phyloP scores from a whole-genome alignment of 352 stramenopile species.

The Phytophthora idaei region DNA sequence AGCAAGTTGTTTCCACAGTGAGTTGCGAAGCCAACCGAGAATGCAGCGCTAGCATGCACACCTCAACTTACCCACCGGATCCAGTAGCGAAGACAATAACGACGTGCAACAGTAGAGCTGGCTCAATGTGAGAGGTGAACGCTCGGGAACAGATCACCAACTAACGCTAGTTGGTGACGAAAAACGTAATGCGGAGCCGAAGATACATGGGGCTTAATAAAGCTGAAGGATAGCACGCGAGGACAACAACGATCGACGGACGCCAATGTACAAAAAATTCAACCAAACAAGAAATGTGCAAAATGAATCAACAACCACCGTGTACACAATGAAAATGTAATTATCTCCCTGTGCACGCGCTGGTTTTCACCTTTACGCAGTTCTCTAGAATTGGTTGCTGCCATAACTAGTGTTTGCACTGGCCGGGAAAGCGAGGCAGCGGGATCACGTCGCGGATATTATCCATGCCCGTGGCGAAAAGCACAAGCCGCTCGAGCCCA shows the following conservation, averaged over 20 bases:
- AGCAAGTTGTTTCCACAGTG: slow-evolving; percentile 73
- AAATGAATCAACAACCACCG: slow-evolving; percentile 28
- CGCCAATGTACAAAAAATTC: slow-evolving; percentile 43
- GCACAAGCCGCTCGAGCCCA: slow-evolving; percentile 98
- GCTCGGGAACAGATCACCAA: slow-evolving; percentile 9
- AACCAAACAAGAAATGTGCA: slow-evolving; percentile 34
- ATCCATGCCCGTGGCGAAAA: slow-evolving; percentile 97
- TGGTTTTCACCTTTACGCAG: slow-evolving; percentile 8
- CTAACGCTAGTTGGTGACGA: slow-evolving; percentile 14
- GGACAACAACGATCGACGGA: slow-evolving; percentile 16
- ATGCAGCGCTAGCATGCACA: not conserved
- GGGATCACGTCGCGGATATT: slow-evolving; percentile 99
- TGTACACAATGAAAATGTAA: slow-evolving; percentile 30
- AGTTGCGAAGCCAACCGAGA: slow-evolving; percentile 14
- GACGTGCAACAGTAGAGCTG: slow-evolving; percentile 28
- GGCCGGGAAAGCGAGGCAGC: slow-evolving; percentile 95
- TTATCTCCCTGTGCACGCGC: slow-evolving; percentile 16
- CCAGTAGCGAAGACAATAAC: slow-evolving; percentile 28
- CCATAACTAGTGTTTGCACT: slow-evolving; percentile 70
- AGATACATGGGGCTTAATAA: slow-evolving; percentile 10
- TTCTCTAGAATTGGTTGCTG: slow-evolving; percentile 15
- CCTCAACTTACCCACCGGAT: slow-evolving; percentile 4
- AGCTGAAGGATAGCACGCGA: slow-evolving; percentile 21
- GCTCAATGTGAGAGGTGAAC: slow-evolving; percentile 14
- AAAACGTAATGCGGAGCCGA: slow-evolving; percentile 18